Conservation (phyloP, 2,329 filamentous ascomycete species). For the Aspergillus ochraceoroseus region DNA sequence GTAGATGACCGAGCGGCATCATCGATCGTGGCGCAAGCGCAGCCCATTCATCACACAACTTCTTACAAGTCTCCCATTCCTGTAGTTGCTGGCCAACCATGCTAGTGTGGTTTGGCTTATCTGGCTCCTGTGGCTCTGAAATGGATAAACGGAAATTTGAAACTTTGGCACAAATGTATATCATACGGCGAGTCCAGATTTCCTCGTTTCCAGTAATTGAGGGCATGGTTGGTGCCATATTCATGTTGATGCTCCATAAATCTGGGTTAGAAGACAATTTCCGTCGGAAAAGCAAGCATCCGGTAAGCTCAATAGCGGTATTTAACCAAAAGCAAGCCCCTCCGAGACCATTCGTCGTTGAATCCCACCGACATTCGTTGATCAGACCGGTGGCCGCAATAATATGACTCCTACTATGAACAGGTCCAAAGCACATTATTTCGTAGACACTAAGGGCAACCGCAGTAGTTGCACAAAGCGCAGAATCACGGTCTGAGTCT, state of each 20-base stretch:
- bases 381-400: conserved; percentile 79
- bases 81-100: conserved; percentile 60
- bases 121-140: neutral
- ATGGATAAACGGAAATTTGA: conserved; percentile 63
- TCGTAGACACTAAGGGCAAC: conserved; percentile 90
- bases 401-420: conserved; percentile 83
- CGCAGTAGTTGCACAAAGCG: conserved; percentile 79
- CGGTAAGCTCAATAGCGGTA: conserved; percentile 82
- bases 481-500: conserved; percentile 76
- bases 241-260: conserved; percentile 80
- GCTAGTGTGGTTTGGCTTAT: conserved; percentile 41
- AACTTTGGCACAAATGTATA: conserved; percentile 83
- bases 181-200: conserved; percentile 79
- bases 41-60: conserved; percentile 80
- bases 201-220: conserved; percentile 64
- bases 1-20: conserved; percentile 75
- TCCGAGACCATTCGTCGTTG: conserved; percentile 70
- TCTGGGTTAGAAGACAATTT: conserved; percentile 83
- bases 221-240: conserved; percentile 54
- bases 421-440: conserved; percentile 76
- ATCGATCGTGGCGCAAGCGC: conserved; percentile 74
- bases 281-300: conserved; percentile 83
- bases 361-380: conserved; percentile 85
- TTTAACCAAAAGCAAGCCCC: conserved; percentile 93
- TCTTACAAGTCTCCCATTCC: conserved; percentile 76